Conservation (phyloP, 106 monocot genomes). For the Amphibolis antarctica region DNA sequence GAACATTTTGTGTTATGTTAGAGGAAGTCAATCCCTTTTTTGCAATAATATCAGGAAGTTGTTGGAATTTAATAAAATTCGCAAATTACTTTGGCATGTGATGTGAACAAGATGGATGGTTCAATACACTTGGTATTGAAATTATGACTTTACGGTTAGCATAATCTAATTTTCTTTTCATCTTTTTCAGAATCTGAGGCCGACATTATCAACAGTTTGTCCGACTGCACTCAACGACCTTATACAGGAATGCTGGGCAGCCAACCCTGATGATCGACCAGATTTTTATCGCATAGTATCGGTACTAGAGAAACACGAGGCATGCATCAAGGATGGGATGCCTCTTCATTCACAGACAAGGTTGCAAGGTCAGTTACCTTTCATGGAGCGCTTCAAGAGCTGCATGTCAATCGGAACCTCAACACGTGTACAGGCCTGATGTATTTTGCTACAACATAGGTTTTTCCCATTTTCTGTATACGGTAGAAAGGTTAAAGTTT, state of each 20-base stretch:
- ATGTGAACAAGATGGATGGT: background rate
- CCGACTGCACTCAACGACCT: constrained; percentile 69
- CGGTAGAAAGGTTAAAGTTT: too few relatives aligned
- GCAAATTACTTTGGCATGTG: too few relatives aligned
- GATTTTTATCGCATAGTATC: constrained; percentile 73
- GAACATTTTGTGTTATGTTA: too few relatives aligned
- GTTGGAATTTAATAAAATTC: too few relatives aligned
- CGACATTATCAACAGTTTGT: constrained; percentile 47
- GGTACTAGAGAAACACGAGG: constrained; percentile 56
- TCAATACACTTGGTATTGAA: background rate
- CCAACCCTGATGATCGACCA: constrained; percentile 63
- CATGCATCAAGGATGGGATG: constrained; percentile 53
- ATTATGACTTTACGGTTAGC: background rate
- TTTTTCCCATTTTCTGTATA: too few relatives aligned
- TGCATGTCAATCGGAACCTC: constrained; percentile 39
- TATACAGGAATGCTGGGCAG: constrained; percentile 76
- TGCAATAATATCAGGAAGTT: too few relatives aligned
- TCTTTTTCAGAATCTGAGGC: constrained; percentile 52
- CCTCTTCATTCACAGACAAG: constrained; percentile 43
- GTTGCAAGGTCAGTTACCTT: constrained; percentile 26
- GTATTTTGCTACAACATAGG: too few relatives aligned
- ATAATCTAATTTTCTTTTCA: background rate
- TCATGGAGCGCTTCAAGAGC: constrained; percentile 41
- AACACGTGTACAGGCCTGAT: constrained; percentile 51
- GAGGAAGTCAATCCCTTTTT: too few relatives aligned